phyloP scores from a whole-genome alignment of 192 early-diverging fungal species.

The Spizellomyces punctatus region DNA sequence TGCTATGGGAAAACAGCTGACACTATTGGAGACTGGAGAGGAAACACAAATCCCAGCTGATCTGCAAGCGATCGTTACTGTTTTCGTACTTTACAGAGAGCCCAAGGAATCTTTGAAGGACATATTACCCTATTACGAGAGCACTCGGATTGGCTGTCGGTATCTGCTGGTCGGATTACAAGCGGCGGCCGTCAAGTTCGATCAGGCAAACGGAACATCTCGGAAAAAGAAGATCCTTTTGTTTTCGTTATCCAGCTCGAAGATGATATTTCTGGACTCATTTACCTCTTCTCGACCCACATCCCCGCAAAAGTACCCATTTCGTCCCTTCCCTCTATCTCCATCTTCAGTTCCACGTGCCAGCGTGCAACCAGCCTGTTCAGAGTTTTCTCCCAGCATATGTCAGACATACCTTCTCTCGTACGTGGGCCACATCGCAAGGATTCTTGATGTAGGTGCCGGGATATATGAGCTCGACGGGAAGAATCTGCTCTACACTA shows the following conservation, averaged over 20 bases:
- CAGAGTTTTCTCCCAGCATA: background rate
- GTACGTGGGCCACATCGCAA: conserved; percentile 24
- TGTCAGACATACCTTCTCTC: conserved; percentile 9
- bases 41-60: background rate
- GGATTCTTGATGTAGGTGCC: background rate
- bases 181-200: background rate
- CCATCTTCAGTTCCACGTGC: background rate
- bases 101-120: background rate
- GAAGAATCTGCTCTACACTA: conserved; percentile 15
- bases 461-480: conserved; percentile 34
- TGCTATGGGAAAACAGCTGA: background rate
- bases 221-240: conserved; percentile 13
- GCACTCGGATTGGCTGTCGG: conserved; percentile 7
- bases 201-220: background rate
- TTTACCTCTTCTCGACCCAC: background rate
- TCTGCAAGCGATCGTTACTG: conserved; percentile 10
- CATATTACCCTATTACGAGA: conserved; percentile 31
- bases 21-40: background rate
- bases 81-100: conserved; percentile 27
- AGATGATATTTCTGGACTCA: conserved; percentile 7
- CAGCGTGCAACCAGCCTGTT: background rate
- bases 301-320: background rate
- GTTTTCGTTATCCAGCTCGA: conserved; percentile 15
- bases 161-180: conserved; percentile 15
- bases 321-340: background rate